A percentile compares a stretch with the other conserved stretches of the same genome.
These are phyloP conservation scores for Tanacetum coccineum DNA, from an alignment of 129 eudicot species.

Conservation along the genomic window DNA sequence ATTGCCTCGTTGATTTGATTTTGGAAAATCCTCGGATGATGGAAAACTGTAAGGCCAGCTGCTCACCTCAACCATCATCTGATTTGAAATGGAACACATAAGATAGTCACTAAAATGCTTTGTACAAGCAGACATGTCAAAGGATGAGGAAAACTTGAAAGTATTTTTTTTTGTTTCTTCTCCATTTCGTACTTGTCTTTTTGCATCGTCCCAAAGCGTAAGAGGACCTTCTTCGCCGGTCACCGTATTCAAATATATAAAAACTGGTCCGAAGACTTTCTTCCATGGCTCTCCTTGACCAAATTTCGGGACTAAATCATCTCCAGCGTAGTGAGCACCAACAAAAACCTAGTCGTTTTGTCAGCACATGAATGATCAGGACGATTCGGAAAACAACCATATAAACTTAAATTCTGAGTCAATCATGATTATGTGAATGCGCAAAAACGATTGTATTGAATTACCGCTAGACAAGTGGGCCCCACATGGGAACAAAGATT, in stretches of 20 bases:
- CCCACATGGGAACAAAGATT: slow-evolving; percentile 96
- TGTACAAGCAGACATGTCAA: background rate
- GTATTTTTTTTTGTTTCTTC: background rate
- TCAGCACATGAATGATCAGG: background rate
- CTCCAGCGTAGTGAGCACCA: slow-evolving; percentile 88
- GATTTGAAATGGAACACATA: slow-evolving; percentile 3
- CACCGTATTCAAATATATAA: slow-evolving; percentile 64
- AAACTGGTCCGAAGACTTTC: slow-evolving; percentile 87
- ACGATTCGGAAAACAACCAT: background rate
- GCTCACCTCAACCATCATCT: slow-evolving; percentile 62
- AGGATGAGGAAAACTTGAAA: background rate
- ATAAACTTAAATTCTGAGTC: background rate
- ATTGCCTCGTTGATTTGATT: slow-evolving; percentile 61
- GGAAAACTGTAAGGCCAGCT: slow-evolving; percentile 89
- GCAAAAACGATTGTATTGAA: background rate
- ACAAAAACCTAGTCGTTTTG: slow-evolving; percentile 55
- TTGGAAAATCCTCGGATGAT: slow-evolving; percentile 70
- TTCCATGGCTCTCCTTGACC: slow-evolving; percentile 87
- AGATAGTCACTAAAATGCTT: background rate
- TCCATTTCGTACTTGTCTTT: slow-evolving; percentile 51
- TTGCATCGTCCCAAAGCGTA: slow-evolving; percentile 88
- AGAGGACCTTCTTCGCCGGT: slow-evolving; percentile 46
- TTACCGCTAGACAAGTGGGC: slow-evolving; percentile 78
- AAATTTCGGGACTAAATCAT: slow-evolving; percentile 64
- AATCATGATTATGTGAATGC: background rate